Conservation (phyloP, 2,329 filamentous ascomycete species). For the Diplocarpon mali region DNA sequence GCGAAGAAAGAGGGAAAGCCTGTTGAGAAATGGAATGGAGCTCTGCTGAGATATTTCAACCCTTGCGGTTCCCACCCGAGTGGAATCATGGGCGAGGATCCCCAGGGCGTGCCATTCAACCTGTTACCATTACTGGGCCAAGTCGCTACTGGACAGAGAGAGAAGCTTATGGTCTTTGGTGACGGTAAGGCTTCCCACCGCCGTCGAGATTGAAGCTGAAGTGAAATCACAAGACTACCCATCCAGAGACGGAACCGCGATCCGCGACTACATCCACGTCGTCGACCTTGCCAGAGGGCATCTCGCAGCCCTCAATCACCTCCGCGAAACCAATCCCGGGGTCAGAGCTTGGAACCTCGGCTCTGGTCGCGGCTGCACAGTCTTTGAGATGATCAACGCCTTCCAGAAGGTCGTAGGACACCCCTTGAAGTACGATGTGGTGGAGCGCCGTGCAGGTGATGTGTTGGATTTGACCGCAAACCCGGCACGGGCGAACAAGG, state of each 20-base stretch:
- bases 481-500: slow-evolving; percentile 72
- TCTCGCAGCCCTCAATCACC: slow-evolving; percentile 79
- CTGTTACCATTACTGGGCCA: slow-evolving; percentile 87
- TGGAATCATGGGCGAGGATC: slow-evolving; percentile 97
- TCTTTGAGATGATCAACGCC: slow-evolving; percentile 94
- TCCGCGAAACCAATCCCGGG: slow-evolving; percentile 73
- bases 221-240: slow-evolving; percentile 64
- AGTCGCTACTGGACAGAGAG: slow-evolving; percentile 87
- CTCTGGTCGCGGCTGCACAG: slow-evolving; percentile 86
- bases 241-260: slow-evolving; percentile 83
- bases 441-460: slow-evolving; percentile 71
- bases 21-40: slow-evolving; percentile 79
- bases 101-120: slow-evolving; percentile 91
- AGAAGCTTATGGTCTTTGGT: slow-evolving; percentile 90
- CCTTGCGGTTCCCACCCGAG: slow-evolving; percentile 88
- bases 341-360: slow-evolving; percentile 95
- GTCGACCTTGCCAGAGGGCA: slow-evolving; percentile 81
- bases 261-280: slow-evolving; percentile 97
- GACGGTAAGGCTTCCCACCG: slow-evolving; percentile 51
- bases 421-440: slow-evolving; percentile 78
- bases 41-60: slow-evolving; percentile 94
- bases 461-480: slow-evolving; percentile 93
- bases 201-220: slow-evolving; percentile 2
- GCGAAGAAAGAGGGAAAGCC: slow-evolving; percentile 69
- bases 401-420: slow-evolving; percentile 81